phyloP scores from a whole-genome alignment of 192 early-diverging fungal species.

The Chytriomyces confervae region DNA sequence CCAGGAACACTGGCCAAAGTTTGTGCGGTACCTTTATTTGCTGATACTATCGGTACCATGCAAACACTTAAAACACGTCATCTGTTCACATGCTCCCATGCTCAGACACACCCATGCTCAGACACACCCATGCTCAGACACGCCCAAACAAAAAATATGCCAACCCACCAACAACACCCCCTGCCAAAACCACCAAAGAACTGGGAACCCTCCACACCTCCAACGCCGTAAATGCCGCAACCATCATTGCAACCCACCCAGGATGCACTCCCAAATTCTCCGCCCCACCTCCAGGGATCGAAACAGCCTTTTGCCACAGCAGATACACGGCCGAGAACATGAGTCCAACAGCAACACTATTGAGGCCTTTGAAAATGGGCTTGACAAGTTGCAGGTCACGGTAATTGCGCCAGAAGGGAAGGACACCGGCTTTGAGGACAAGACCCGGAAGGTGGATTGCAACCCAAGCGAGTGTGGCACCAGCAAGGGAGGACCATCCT shows the following conservation, averaged over 20 bases:
- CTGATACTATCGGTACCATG: no score
- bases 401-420: constrained; percentile 67
- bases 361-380: constrained; percentile 62
- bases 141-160: not conserved
- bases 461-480: constrained; percentile 59
- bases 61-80: no score
- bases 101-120: no score
- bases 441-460: constrained; percentile 71
- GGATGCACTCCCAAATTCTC: constrained; percentile 10
- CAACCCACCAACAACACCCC: constrained; percentile 4
- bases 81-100: no score
- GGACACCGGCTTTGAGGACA: constrained; percentile 59
- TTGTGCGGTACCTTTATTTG: no score
- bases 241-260: constrained; percentile 26
- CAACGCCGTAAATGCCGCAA: constrained; percentile 22
- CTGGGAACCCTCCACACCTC: constrained; percentile 18
- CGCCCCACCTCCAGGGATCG: not conserved
- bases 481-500: constrained; percentile 42
- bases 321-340: constrained; percentile 69
- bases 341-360: constrained; percentile 68
- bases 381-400: constrained; percentile 50
- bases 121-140: no score
- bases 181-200: constrained; percentile 7
- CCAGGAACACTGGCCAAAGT: no score
- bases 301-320: constrained; percentile 54